A percentile compares a stretch with the other conserved stretches of the same genome.
Conservation (phyloP, 176 grass and related monocot species). For the Phragmites australis region DNA sequence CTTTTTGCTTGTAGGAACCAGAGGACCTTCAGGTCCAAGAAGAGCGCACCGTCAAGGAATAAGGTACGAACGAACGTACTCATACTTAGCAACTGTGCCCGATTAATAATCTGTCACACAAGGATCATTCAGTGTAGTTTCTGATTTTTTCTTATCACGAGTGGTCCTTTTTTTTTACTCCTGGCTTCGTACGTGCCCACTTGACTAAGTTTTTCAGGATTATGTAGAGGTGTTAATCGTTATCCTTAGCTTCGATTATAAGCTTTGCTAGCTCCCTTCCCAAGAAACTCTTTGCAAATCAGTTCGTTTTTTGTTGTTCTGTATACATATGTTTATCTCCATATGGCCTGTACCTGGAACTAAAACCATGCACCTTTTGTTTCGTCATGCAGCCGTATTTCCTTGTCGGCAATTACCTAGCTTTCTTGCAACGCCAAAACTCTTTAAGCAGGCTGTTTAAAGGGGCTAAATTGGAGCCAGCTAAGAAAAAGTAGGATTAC, state of each 20-base stretch:
- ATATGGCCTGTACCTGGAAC: background rate
- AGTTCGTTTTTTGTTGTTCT: too few relatives aligned
- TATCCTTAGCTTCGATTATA: background rate
- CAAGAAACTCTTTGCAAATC: too few relatives aligned
- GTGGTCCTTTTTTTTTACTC: background rate
- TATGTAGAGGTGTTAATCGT: background rate
- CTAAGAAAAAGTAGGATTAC: constrained; percentile 7
- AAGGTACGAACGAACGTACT: constrained; percentile 57
- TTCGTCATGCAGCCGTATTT: constrained; percentile 1
- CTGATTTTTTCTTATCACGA: background rate
- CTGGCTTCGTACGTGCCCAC: background rate
- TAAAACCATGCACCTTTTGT: background rate
- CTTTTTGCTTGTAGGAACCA: constrained; percentile 53
- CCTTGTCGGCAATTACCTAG: constrained; percentile 40
- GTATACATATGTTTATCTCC: too few relatives aligned
- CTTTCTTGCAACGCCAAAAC: background rate
- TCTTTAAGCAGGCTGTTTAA: background rate
- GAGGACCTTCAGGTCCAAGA: constrained; percentile 91
- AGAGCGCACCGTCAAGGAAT: constrained; percentile 65
- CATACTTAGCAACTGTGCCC: too few relatives aligned
- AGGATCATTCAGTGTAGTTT: too few relatives aligned
- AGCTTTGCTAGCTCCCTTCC: background rate
- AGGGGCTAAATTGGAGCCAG: constrained; percentile 1
- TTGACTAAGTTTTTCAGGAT: background rate
- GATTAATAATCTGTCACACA: too few relatives aligned